Evolutionary conservation across 176 grass and related monocot species (phyloP), one percentile per base, ranked within the genome.

Genomic region (Pharus latifolius): DNA sequence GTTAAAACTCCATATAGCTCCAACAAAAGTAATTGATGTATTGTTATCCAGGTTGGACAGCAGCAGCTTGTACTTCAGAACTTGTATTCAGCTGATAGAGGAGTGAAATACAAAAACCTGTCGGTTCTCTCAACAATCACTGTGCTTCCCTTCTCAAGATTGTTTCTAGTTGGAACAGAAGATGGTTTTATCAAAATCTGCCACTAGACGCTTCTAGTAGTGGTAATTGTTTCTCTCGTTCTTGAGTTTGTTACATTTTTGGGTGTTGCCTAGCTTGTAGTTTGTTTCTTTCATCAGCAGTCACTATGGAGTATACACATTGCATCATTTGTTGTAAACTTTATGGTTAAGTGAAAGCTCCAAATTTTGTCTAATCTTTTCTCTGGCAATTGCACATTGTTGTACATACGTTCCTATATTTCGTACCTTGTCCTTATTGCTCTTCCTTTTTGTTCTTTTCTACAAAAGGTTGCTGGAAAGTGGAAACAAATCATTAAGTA

Each of bases 171-270:
- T 73, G 94, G 94, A 69, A 98, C 94, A 18, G 94, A 93, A 72
- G 89, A 98, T 75, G 89, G 94, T 35, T 91, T 89, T 72, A 75
- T 98, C 55, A 98, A 93, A 82, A 80, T 98, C 25, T 93, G 89
- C 79, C 88, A 86, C 38, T 98, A 98, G 83, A 14, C 49, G 64
- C 40, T 75, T 75, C 63, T 24, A 31, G 20, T 63, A 69, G 55
- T 19, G 70, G 70, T 70, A 79, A 68, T 46, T 16, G 1, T 56
- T 18, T 82, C 23, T 49, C 11, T 37, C 7, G 67, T 7, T 61
- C 14, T 67, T 60, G 3, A n/a, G 27, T 29, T 9, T 5, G 37
- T 58, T 60, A 7, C 51, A 31, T 19, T 61, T 67, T 60, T 48
- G 27, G 52, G 32, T 8, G 31, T 30, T 43, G 3, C 19, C 30